A percentile compares a stretch with the other conserved stretches of the same genome.
These are phyloP conservation scores for Ailanthus altissimus DNA, from an alignment of 345 rosid genomes.

Conservation along the genomic window DNA sequence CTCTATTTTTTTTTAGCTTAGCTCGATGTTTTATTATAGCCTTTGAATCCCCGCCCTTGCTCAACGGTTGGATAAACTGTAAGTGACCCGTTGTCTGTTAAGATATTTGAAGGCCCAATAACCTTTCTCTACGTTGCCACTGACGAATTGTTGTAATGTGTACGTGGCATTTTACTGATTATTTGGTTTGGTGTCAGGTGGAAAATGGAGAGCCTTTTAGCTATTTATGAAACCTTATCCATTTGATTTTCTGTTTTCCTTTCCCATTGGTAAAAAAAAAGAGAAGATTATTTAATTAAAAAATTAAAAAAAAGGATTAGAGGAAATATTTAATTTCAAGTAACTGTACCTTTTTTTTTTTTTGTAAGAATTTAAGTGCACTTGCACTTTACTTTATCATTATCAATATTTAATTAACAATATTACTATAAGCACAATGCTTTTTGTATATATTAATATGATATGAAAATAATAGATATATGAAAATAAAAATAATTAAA, in stretches of 20 bases:
- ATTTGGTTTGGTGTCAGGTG: background rate
- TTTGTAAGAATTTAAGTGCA: too few relatives aligned
- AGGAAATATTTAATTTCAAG: too few relatives aligned
- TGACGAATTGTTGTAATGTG: background rate
- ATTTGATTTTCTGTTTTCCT: background rate
- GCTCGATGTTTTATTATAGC: background rate
- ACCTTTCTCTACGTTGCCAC: background rate
- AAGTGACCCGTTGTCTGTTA: background rate
- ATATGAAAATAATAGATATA: too few relatives aligned
- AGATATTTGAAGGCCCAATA: background rate
- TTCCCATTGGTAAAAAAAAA: too few relatives aligned
- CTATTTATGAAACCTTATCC: slow-evolving; percentile 6
- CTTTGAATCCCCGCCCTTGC: slow-evolving; percentile 19
- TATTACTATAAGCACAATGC: too few relatives aligned
- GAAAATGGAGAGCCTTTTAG: background rate
- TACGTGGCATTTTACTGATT: slow-evolving; percentile 19
- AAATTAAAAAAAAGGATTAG: too few relatives aligned
- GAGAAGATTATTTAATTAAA: too few relatives aligned
- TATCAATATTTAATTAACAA: too few relatives aligned
- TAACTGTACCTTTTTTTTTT: too few relatives aligned
- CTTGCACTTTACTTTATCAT: too few relatives aligned
- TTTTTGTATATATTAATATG: too few relatives aligned
- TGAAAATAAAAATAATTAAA: too few relatives aligned
- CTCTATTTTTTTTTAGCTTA: background rate
- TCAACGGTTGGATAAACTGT: slow-evolving; percentile 21